Percentiles rank a stretch among this genome's conserved stretches.
Evolutionary conservation across 305 asterid genomes (phyloP).

Genomic region (Fraxinus nigra): DNA sequence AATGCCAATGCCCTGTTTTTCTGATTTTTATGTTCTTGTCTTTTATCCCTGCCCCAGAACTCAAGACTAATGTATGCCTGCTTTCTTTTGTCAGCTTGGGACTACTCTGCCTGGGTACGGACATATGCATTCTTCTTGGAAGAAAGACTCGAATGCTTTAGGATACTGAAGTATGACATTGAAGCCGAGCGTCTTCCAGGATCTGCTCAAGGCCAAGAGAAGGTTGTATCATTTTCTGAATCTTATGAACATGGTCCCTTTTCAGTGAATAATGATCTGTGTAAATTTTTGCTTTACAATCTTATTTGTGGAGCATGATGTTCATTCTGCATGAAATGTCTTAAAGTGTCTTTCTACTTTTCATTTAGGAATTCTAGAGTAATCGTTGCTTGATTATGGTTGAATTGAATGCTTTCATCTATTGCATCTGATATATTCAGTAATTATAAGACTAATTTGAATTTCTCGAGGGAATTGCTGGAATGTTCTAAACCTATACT

Average conservation of each 20-base stretch:
- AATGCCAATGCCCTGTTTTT: neutral
- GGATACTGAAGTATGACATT: neutral
- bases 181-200: neutral
- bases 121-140: constrained; percentile 2
- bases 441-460: neutral
- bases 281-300: neutral
- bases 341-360: neutral
- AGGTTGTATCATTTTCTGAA: neutral
- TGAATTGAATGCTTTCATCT: neutral
- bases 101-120: neutral
- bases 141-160: neutral
- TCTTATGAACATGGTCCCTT: neutral
- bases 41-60: neutral
- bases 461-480: neutral
- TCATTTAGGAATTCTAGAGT: neutral
- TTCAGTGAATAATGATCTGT: neutral
- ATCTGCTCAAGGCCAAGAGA: neutral
- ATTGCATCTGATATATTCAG: neutral
- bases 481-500: neutral
- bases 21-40: neutral
- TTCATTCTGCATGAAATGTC: neutral
- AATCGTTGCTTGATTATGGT: neutral
- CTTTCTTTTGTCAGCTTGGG: neutral
- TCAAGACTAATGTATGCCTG: neutral
- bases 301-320: neutral